Conservation (phyloP, 2,329 filamentous ascomycete genomes). For the Phialophora expanda region DNA sequence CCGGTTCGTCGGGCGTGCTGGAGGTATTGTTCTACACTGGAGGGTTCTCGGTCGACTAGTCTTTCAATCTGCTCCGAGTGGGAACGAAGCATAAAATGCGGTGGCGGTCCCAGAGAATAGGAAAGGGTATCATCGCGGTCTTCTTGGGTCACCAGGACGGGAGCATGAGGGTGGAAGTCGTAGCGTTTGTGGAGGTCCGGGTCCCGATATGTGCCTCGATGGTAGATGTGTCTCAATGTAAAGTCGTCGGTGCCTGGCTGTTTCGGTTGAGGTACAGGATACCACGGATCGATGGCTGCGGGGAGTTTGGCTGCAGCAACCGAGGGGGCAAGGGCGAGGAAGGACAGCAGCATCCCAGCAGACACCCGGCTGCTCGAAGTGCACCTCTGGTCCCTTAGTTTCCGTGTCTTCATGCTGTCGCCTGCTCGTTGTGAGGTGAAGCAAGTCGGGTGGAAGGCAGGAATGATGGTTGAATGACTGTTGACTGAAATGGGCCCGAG, state of each 20-base stretch:
- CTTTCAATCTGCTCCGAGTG: conserved; percentile 74
- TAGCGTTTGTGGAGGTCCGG: conserved; percentile 76
- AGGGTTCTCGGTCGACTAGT: conserved; percentile 75
- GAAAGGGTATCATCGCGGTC: conserved; percentile 60
- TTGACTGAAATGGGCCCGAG: conserved; percentile 8
- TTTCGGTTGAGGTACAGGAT: conserved; percentile 32
- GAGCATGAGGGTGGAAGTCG: conserved; percentile 54
- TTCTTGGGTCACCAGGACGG: conserved; percentile 63
- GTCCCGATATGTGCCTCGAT: conserved; percentile 82
- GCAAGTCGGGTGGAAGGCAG: conserved; percentile 15
- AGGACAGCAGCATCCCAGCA: conserved; percentile 67
- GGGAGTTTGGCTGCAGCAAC: conserved; percentile 28
- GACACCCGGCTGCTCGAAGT: conserved; percentile 68
- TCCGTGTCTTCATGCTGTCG: conserved; percentile 35
- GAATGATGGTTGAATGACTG: conserved; percentile 21
- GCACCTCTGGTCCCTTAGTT: conserved; percentile 44
- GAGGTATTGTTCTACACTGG: conserved; percentile 78
- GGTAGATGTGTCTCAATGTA: conserved; percentile 85
- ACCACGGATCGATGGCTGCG: conserved; percentile 35
- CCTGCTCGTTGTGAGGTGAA: background rate
- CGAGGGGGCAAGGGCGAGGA: conserved; percentile 62
- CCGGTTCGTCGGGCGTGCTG: conserved; percentile 72
- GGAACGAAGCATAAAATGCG: conserved; percentile 67
- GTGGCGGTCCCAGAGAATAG: conserved; percentile 57
- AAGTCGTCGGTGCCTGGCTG: conserved; percentile 36